phyloP scores from a whole-genome alignment of 768 basidiomycete species.

The Hebeloma cylindrosporum region DNA sequence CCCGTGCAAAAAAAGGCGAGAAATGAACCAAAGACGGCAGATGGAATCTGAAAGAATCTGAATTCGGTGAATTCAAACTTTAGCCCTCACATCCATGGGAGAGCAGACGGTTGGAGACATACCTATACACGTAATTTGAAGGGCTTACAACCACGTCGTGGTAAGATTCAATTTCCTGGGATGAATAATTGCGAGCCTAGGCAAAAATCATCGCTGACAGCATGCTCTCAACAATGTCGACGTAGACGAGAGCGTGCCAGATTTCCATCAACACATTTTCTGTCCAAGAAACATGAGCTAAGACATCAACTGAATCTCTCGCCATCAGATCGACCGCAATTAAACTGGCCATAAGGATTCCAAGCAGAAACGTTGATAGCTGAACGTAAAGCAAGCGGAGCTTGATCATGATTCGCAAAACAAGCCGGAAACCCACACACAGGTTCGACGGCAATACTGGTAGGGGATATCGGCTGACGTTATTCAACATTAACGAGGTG shows the following conservation, averaged over 20 bases:
- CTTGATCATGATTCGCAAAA: conserved; percentile 19
- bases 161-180: no score
- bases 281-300: no score
- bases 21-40: neutral
- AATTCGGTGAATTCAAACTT: neutral
- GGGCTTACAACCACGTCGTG: no score
- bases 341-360: no score
- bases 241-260: no score
- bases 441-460: conserved; percentile 20
- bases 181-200: no score
- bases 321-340: no score
- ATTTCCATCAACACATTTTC: no score
- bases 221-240: no score
- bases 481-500: conserved; percentile 7
- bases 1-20: neutral
- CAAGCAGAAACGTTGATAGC: conserved; percentile 15
- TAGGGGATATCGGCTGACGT: conserved; percentile 12
- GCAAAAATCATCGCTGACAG: no score
- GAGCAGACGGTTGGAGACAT: neutral
- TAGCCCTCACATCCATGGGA: neutral
- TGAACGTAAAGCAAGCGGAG: conserved; percentile 19
- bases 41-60: conserved; percentile 2
- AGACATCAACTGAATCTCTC: no score
- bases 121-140: no score
- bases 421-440: conserved; percentile 4